Evolutionary conservation across 306 rosid species (phyloP).

Genomic region (Sindora glabra): DNA sequence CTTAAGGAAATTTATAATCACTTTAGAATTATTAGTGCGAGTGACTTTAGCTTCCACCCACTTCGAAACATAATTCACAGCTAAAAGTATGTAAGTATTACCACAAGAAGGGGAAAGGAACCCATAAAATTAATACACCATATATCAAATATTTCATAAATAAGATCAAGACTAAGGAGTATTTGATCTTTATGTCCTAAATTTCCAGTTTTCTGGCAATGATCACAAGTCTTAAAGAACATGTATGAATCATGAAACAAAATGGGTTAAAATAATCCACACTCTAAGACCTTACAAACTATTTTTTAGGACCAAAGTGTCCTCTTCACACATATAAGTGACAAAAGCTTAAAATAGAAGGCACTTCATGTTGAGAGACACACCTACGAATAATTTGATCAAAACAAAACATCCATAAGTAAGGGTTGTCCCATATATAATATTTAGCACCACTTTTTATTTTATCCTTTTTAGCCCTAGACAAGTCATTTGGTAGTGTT

Average conservation of each 20-base stretch:
- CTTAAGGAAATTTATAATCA: no score
- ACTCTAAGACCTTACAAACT: no score
- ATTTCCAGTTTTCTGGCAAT: background rate
- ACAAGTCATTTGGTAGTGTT: no score
- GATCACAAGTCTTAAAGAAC: background rate
- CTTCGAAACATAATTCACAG: background rate
- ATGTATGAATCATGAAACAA: background rate
- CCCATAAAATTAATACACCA: background rate
- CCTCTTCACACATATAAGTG: background rate
- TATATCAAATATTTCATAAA: background rate
- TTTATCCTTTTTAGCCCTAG: no score
- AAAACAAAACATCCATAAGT: no score
- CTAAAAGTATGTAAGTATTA: no score
- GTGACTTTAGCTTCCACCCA: background rate
- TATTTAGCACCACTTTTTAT: no score
- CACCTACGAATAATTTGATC: no score
- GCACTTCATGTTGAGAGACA: no score
- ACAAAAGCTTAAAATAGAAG: background rate
- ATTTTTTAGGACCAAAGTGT: background rate
- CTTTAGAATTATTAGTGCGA: background rate
- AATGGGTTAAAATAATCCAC: no score
- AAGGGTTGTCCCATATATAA: no score
- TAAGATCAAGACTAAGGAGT: background rate
- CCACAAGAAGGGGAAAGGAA: background rate
- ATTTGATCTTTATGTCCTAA: background rate